Evolutionary conservation across 176 grass and related monocot species (phyloP).

Genomic region (Bonia amplexicaulis): DNA sequence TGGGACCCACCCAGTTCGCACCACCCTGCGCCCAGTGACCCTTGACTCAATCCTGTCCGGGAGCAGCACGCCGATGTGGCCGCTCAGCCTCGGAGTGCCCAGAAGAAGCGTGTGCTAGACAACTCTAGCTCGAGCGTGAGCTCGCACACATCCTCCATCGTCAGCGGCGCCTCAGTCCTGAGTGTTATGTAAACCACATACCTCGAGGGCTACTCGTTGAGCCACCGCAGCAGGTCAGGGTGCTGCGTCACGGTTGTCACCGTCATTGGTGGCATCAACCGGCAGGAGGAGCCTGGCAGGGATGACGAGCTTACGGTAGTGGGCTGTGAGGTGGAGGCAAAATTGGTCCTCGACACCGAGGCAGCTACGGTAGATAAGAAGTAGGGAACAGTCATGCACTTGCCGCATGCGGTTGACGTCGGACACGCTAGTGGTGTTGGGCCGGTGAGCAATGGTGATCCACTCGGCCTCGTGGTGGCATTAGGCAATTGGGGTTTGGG

Average conservation of each 20-base stretch:
- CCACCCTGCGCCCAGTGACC: too few relatives aligned
- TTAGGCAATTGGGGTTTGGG: neutral
- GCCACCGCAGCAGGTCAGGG: neutral
- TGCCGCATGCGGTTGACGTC: neutral
- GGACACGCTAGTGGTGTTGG: neutral
- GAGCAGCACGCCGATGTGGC: too few relatives aligned
- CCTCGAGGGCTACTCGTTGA: neutral
- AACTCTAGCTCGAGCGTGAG: too few relatives aligned
- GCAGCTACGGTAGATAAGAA: constrained; percentile 4
- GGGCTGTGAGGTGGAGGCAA: neutral
- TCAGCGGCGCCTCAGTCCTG: neutral
- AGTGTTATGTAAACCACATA: neutral
- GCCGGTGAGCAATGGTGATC: neutral
- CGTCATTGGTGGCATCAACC: neutral
- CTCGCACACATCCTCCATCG: neutral
- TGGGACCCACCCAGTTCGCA: too few relatives aligned
- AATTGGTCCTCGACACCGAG: constrained; percentile 4
- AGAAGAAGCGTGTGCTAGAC: too few relatives aligned
- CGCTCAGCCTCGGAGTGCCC: too few relatives aligned
- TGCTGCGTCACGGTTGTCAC: neutral
- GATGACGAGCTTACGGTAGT: constrained; percentile 26
- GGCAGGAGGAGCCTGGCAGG: neutral
- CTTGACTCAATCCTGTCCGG: too few relatives aligned
- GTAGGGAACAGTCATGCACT: neutral
- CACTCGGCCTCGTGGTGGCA: constrained; percentile 4